These are phyloP conservation scores for Corylus heterophylla DNA, from an alignment of 306 rosid genomes.

Conservation along the genomic window DNA sequence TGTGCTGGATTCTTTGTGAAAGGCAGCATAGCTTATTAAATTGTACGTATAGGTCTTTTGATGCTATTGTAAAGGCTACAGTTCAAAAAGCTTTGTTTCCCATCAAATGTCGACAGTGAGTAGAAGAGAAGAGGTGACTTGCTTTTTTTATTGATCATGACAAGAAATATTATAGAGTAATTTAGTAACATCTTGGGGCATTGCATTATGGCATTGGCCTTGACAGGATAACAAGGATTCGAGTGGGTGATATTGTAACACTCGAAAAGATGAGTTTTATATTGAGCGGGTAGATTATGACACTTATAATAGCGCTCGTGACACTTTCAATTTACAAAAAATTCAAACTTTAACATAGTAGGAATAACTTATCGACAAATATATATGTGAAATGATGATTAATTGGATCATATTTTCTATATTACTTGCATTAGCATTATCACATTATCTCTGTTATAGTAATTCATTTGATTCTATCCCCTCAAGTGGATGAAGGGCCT, in stretches of 20 bases:
- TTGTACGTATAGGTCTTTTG: not conserved
- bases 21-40: not conserved
- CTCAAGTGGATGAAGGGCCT: too few species aligned
- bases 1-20: not conserved
- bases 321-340: not conserved
- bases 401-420: not conserved
- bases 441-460: too few species aligned
- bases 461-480: too few species aligned
- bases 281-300: not conserved
- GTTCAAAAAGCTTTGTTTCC: not conserved
- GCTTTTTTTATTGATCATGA: too few species aligned
- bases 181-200: too few species aligned
- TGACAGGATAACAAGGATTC: too few species aligned
- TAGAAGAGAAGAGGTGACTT: not conserved
- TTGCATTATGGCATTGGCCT: too few species aligned
- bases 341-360: not conserved
- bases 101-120: not conserved
- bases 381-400: not conserved
- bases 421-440: too few species aligned
- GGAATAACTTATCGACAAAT: not conserved
- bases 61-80: not conserved
- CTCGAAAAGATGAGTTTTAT: not conserved
- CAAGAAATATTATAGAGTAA: too few species aligned
- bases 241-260: too few species aligned
- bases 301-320: too few species aligned